phyloP scores from a whole-genome alignment of 352 stramenopile genomes.

The Phytophthora aleatoria region DNA sequence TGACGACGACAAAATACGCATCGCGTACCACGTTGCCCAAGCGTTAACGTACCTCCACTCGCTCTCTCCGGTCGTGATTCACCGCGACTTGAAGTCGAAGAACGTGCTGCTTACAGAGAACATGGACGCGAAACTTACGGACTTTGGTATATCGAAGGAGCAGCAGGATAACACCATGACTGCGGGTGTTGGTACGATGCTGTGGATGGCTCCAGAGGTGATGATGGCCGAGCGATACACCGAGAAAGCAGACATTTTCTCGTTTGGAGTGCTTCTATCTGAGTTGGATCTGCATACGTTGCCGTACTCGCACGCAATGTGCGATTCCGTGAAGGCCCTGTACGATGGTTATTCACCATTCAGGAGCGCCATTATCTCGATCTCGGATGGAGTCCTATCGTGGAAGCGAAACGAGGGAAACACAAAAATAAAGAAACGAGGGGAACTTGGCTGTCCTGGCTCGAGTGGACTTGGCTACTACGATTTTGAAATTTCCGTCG shows the following conservation, averaged over 20 bases:
- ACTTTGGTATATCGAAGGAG: conserved; percentile 36
- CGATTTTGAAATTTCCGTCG: conserved; percentile 11
- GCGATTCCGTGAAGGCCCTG: conserved; percentile 1
- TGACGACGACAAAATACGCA: conserved; percentile 30
- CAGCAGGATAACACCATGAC: conserved; percentile 33
- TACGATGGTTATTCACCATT: conserved; percentile 11
- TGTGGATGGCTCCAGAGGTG: conserved; percentile 37
- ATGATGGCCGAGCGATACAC: conserved; percentile 36
- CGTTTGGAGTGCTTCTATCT: conserved; percentile 32
- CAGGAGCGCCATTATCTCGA: conserved; percentile 9
- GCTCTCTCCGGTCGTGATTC: conserved; percentile 33
- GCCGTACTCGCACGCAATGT: conserved; percentile 23
- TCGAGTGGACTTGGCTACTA: neutral
- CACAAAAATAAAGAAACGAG: neutral
- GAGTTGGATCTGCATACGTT: conserved; percentile 26
- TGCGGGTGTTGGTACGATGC: conserved; percentile 23
- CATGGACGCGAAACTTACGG: conserved; percentile 36
- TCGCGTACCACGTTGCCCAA: conserved; percentile 32
- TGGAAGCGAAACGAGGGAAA: conserved; percentile 12
- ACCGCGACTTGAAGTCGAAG: conserved; percentile 46
- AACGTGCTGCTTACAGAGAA: conserved; percentile 36
- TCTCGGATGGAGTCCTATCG: neutral
- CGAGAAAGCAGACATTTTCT: conserved; percentile 39
- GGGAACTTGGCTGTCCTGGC: conserved; percentile 4
- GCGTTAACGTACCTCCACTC: conserved; percentile 17